Conservation (phyloP, 2,329 filamentous ascomycete genomes). For the Alternaria sp. region DNA sequence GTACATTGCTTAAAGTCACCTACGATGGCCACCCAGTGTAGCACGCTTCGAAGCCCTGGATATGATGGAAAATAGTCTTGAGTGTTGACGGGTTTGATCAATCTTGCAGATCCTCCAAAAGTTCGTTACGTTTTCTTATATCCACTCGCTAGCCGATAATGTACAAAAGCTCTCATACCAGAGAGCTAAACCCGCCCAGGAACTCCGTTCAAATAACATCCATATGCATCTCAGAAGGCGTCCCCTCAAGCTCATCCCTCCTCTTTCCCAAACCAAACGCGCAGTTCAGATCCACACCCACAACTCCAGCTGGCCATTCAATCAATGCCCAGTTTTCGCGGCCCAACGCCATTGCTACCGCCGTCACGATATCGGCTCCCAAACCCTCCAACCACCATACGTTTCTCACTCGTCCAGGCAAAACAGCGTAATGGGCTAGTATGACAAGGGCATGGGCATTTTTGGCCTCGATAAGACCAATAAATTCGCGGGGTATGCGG, state of each 20-base stretch:
- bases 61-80: neutral
- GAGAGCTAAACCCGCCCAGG: neutral
- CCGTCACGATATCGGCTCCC: slow-evolving; percentile 42
- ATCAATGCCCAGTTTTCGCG: slow-evolving; percentile 42
- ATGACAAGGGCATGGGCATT: slow-evolving; percentile 48
- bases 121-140: neutral
- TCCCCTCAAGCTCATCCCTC: slow-evolving; percentile 30
- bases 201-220: slow-evolving; percentile 32
- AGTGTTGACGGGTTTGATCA: neutral
- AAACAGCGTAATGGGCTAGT: slow-evolving; percentile 50
- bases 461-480: slow-evolving; percentile 39
- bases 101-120: neutral
- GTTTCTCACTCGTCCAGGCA: slow-evolving; percentile 44
- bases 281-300: slow-evolving; percentile 39
- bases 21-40: neutral
- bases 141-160: neutral
- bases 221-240: slow-evolving; percentile 36
- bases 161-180: neutral
- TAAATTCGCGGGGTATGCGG: slow-evolving; percentile 39
- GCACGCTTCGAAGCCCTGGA: neutral
- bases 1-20: neutral
- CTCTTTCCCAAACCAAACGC: slow-evolving; percentile 25
- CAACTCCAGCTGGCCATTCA: slow-evolving; percentile 40
- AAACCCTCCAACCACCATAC: slow-evolving; percentile 49
- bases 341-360: slow-evolving; percentile 45